Percentiles rank a stretch among this genome's conserved stretches.
These are phyloP conservation scores for Sclerotinia trifoliorum DNA, from an alignment of 2,329 filamentous ascomycete genomes.

Conservation along the genomic window DNA sequence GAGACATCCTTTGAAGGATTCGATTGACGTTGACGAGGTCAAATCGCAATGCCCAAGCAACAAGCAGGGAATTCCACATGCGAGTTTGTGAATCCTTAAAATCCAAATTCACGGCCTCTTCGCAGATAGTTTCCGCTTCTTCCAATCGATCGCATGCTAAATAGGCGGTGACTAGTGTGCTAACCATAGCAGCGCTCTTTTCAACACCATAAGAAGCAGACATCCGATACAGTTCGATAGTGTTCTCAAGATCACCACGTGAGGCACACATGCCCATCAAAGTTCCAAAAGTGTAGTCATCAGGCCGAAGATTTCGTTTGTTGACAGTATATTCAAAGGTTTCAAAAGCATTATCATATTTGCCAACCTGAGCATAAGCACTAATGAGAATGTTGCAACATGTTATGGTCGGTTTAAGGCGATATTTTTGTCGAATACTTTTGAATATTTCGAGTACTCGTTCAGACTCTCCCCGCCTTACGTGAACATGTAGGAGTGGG, in stretches of 20 bases:
- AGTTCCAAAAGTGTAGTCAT: constrained; percentile 65
- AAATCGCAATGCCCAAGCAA: constrained; percentile 64
- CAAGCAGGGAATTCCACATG: constrained; percentile 78
- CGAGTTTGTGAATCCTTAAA: constrained; percentile 54
- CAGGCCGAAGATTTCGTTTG: constrained; percentile 50
- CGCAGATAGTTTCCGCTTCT: constrained; percentile 59
- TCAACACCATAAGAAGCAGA: constrained; percentile 55
- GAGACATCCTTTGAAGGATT: constrained; percentile 55
- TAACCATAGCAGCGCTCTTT: constrained; percentile 57
- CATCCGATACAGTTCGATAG: constrained; percentile 62
- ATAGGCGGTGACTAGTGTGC: constrained; percentile 66
- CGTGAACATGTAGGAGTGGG: constrained; percentile 70
- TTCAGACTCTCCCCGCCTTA: constrained; percentile 62
- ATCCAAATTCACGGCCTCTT: constrained; percentile 52
- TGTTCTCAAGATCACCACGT: constrained; percentile 70
- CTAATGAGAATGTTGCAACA: constrained; percentile 79
- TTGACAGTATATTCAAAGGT: constrained; percentile 60
- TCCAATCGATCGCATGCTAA: constrained; percentile 54
- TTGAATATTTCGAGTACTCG: constrained; percentile 61
- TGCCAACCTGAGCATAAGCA: constrained; percentile 63
- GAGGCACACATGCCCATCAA: constrained; percentile 70
- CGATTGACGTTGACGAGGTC: constrained; percentile 54
- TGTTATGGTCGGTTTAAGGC: constrained; percentile 54
- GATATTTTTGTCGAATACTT: constrained; percentile 56
- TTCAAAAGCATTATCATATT: constrained; percentile 64